Evolutionary conservation across 331 rosid species (phyloP), one percentile per base, ranked within the genome.

Genomic region (Prunus yedoensis): DNA sequence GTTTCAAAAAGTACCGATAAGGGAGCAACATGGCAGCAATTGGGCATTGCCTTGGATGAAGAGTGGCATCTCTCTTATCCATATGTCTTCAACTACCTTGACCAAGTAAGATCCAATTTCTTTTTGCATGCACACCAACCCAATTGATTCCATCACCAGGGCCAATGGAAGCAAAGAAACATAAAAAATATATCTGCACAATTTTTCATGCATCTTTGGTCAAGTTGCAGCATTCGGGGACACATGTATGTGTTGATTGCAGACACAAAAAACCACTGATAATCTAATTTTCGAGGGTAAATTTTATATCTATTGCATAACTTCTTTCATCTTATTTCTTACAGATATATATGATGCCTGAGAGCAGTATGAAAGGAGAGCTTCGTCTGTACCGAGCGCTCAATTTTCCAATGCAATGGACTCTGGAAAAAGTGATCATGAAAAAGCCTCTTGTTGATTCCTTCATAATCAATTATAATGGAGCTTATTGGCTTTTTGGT

Each of bases 31-130:
- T 95, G 99, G 99, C 80, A 92, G 73, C 97, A 84, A 62, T 75
- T 92, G 57, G 99, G 99, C 82, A 80, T 90, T 77, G 99, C 97
- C 73, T 88, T 95, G 90, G 76, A 85, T 62, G 99, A 95, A 84
- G 90, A 89, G 46, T 95, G 99, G 99, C 99, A 95, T 89, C 97
- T 95, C 75, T 95, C 99, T 68, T 95, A 83, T 79, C 99, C 99
- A 0, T 95, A 73, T 64, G 93, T 95, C 76, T 95, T 95, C 80
- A 72, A 82, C 70, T 89, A 95, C 80, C 82, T 51, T 21, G 98
- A 83, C 76, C 84, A 92, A 84, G 99, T 95, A 89, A 82, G 84
- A 17, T 35, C 65, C 14, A 51, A 17, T 56, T 32, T 60, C 68
- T 32, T 16, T 64, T 70, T 74, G 8, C 20, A 6, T 58, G 25